Conservation (phyloP, 768 basidiomycete species). For the Mycena leptocephala region DNA sequence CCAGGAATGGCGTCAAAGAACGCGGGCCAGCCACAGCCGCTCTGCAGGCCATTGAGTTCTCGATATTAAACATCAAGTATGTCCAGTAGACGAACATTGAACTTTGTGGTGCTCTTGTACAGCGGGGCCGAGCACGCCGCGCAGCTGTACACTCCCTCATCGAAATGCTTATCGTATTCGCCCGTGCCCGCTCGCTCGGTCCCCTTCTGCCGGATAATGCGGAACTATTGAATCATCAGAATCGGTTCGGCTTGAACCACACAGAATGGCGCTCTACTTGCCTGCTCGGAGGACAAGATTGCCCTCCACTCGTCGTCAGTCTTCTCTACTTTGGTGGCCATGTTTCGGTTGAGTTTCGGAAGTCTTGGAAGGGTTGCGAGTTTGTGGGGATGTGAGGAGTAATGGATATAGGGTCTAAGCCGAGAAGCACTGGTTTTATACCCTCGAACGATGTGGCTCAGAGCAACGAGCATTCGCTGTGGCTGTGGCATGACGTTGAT, state of each 20-base stretch:
- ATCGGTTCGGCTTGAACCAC: not conserved
- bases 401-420: not conserved
- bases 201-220: constrained; percentile 88
- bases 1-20: constrained; percentile 97
- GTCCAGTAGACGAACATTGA: constrained; percentile 71
- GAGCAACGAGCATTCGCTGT: not conserved
- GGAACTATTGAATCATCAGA: constrained; percentile 70
- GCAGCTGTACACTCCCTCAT: constrained; percentile 82
- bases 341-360: constrained; percentile 44
- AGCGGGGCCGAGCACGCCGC: constrained; percentile 87
- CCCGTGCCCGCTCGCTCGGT: constrained; percentile 88
- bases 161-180: constrained; percentile 81
- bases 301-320: constrained; percentile 90
- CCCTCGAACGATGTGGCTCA: constrained; percentile 2
- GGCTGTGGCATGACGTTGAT: too few species aligned
- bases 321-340: constrained; percentile 61
- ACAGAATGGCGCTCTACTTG: constrained; percentile 39
- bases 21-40: constrained; percentile 98
- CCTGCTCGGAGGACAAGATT: constrained; percentile 85
- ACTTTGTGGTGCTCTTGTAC: constrained; percentile 93
- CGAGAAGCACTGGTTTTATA: constrained; percentile 27
- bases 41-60: constrained; percentile 51
- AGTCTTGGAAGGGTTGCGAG: not conserved
- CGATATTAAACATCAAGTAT: not conserved
- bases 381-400: not conserved